A percentile compares a stretch with the other conserved stretches of the same genome.
phyloP scores from a whole-genome alignment of 1,284 basidiomycete genomes.

The Boletus mariae region DNA sequence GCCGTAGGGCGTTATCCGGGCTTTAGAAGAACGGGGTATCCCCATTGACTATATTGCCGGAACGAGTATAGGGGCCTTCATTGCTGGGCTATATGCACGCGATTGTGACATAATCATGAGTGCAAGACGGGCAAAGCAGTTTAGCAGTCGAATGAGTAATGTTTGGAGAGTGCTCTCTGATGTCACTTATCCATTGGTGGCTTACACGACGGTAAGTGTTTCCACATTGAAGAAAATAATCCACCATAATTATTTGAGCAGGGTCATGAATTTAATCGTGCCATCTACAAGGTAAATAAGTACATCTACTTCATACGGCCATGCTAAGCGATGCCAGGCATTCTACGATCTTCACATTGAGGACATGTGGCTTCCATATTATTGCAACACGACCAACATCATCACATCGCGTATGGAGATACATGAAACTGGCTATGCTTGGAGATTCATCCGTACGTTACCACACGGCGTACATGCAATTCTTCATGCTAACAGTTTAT shows the following conservation, averaged over 20 bases:
- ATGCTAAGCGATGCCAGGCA: constrained; percentile 42
- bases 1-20: constrained; percentile 78
- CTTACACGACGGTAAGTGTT: constrained; percentile 87
- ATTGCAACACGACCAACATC: constrained; percentile 99
- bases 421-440: constrained; percentile 94
- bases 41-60: constrained; percentile 92
- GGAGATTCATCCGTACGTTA: constrained; percentile 76
- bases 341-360: constrained; percentile 97
- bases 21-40: constrained; percentile 87
- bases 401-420: constrained; percentile 96
- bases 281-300: constrained; percentile 70
- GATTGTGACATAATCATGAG: constrained; percentile 90
- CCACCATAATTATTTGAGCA: constrained; percentile 29
- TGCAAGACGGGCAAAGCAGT: constrained; percentile 85
- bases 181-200: constrained; percentile 94
- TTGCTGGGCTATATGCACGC: constrained; percentile 95
- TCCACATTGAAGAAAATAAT: constrained; percentile 21
- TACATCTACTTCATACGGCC: not conserved
- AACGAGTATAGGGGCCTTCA: constrained; percentile 88
- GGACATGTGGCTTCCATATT: constrained; percentile 99
- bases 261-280: constrained; percentile 90
- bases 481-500: not conserved
- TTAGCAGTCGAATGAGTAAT: constrained; percentile 89
- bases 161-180: constrained; percentile 95
- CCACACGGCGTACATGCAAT: not conserved